These are phyloP conservation scores for Trametes versicolor DNA, from an alignment of 1,284 basidiomycete species.

Conservation along the genomic window DNA sequence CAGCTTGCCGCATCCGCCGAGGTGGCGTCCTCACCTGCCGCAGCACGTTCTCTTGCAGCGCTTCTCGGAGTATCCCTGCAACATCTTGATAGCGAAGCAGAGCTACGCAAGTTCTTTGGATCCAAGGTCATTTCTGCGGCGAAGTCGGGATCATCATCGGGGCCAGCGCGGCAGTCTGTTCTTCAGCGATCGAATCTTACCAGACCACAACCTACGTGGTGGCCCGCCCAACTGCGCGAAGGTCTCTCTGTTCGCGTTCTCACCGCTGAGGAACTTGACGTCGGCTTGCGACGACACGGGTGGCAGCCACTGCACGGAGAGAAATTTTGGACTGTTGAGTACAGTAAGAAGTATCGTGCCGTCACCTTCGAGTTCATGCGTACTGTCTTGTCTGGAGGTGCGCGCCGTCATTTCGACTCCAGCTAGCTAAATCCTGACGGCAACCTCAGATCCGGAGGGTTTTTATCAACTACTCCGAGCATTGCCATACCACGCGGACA, in stretches of 20 bases:
- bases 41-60: constrained; percentile 51
- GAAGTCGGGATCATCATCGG: constrained; percentile 49
- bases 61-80: constrained; percentile 81
- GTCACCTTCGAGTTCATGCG: constrained; percentile 84
- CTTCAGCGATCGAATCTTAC: constrained; percentile 68
- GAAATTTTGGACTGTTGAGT: constrained; percentile 89
- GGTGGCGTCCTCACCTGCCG: constrained; percentile 38
- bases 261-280: constrained; percentile 61
- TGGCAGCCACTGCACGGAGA: constrained; percentile 61
- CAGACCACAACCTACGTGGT: constrained; percentile 70
- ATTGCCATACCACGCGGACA: constrained; percentile 90
- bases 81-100: constrained; percentile 87
- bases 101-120: constrained; percentile 93
- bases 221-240: constrained; percentile 68
- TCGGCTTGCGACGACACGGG: constrained; percentile 53
- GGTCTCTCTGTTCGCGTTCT: constrained; percentile 74
- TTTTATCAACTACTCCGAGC: constrained; percentile 66
- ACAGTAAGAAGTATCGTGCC: constrained; percentile 83
- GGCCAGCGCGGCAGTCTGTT: constrained; percentile 39
- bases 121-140: constrained; percentile 81
- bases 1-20: constrained; percentile 34
- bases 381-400: constrained; percentile 83
- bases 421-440: constrained; percentile 12
- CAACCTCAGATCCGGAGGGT: constrained; percentile 68
- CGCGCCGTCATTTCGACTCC: constrained; percentile 33